Evolutionary conservation across 2,329 filamentous ascomycete species (phyloP), one percentile per base, ranked within the genome.

Genomic region (Nothophoma quercina): DNA sequence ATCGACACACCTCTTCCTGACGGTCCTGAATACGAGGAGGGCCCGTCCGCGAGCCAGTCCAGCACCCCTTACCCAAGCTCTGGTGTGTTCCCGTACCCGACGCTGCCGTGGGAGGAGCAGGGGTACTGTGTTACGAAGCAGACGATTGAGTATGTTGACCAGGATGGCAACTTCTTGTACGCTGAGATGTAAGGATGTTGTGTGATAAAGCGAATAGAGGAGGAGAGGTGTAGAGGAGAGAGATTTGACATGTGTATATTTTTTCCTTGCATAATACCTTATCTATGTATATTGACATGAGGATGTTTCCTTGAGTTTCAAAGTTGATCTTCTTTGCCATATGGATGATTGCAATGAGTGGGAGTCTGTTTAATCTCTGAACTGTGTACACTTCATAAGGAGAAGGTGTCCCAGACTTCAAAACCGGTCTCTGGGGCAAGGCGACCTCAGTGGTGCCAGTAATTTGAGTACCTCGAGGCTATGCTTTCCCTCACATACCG

Each of bases 81-180:
- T 15, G 58, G 59, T 19, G 38, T 58, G 13, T 58, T 60, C 40
- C 54, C 56, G n/a, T 56, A 58, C 47, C 59, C 57, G 16, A 57
- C 49, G 7, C 40, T 62, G 22, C 62, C 56, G 19, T 67, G 65
- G 59, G 56, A 64, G 23, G 68, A 69, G 57, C 39, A 62, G 46
- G 68, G 69, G 1, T 70, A 71, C 58, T 74, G 71, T 36, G 56
- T 62, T 9, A 65, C 41, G 32, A 53, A 67, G 55, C 65, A 70
- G 59, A 69, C 63, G 15, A 63, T 74, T 41, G 59, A 69, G 58
- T 74, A 74, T 40, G 70, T 74, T 3, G 68, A 74, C 45, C 50
- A 57, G 48, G 48, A 59, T 6, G 71, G 71, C 34, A 68, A 71
- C 33, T 68, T 67, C 54, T 49, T 73, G 55, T 70, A 70, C 41